Base-by-base conservation (phyloP, 2,329 filamentous ascomycete species). In the Ophiostoma ips region DNA sequence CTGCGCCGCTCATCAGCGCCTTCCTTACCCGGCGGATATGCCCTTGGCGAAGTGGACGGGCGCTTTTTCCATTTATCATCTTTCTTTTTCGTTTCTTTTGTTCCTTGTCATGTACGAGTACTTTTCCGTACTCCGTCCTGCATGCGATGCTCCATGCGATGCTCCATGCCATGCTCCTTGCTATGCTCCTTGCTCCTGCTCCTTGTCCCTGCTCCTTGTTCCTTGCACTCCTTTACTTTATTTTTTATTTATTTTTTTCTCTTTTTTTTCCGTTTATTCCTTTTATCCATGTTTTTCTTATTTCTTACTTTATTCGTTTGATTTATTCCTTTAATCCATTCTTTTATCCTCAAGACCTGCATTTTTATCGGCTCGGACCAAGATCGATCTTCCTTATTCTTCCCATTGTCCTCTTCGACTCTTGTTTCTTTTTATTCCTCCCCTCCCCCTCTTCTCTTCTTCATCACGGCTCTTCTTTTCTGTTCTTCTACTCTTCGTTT, bases 11-110 rank as follows among this genome's bases (percentile, higher is more conserved):
- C 40, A 21, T 46, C 40, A 21, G 50, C 46, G 31, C 50, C 43
- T 49, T 50, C 47, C 50, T 53, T 53, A 55, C 50, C 54, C 50
- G 52, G 52, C 50, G 49, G 50, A 50, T 52, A 51, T 52, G 48
- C 43, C 49, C 48, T 50, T 52, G 50, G 52, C 50, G 48, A 35
- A 50, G 49, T 48, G 31, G 19, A 37, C 48, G 46, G 24, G 33
- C 43, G 30, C 35, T 38, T 37, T 35, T 21, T 49, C 16, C 45
- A 36, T 48, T 50, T 35, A 41, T 40, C 49, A 19, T 19, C 45
- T 35, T 45, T 24, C 44, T 31, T 16, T 33, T 45, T 41, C 18
- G 2, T n/a, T 43, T 30, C 28, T 35, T 36, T 31, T 30, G n/a
- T 36, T 44, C 24, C 16, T 49, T 36, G 34, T 43, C 34, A 34